Base-by-base conservation (phyloP, 2,329 filamentous ascomycete genomes). In the Neonectria coccinea region DNA sequence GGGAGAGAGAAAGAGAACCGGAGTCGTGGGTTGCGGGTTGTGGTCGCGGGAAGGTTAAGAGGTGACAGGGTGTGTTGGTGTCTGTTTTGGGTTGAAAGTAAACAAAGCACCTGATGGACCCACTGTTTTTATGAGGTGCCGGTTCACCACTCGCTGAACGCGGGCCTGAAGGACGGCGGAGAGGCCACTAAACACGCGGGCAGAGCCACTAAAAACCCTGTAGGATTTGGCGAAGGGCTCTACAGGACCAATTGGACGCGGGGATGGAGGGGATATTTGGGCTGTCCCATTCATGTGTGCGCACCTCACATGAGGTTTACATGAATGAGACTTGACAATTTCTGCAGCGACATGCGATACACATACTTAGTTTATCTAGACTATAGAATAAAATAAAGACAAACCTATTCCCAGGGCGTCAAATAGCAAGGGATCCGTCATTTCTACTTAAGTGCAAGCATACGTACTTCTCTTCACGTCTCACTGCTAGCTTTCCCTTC, bases 21-120 rank as follows among this genome's bases (percentile, higher is more conserved):
- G 51, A 52, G 64, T 70, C 54, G 67, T 68, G 56, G 67, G 62
- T 51, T 60, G 52, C 65, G 70, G 67, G 70, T 72, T 71, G 66
- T 61, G 67, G 69, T 66, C 53, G 62, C 44, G 62, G 67, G 60
- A 70, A 60, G 50, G 53, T 54, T 48, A 66, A 58, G 48, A 57
- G 65, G 62, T 59, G 51, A 33, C 64, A 61, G 65, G 66, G 65
- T 62, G 33, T 52, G 62, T 57, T 62, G 56, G 57, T 55, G 69
- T 70, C 74, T 73, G 71, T 74, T 77, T 77, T 76, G 65, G 73
- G 74, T 64, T 39, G 65, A 73, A 78, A 77, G 76, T 78, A 78
- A 78, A 78, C 76, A 78, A 78, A 78, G 67, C 67, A 33, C 11
- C 53, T 25, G 8, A 31, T 27, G 18, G 55, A 22, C 22, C 63